Base-by-base conservation (phyloP, 306 rosid species). In the Fragaria ananassa region DNA sequence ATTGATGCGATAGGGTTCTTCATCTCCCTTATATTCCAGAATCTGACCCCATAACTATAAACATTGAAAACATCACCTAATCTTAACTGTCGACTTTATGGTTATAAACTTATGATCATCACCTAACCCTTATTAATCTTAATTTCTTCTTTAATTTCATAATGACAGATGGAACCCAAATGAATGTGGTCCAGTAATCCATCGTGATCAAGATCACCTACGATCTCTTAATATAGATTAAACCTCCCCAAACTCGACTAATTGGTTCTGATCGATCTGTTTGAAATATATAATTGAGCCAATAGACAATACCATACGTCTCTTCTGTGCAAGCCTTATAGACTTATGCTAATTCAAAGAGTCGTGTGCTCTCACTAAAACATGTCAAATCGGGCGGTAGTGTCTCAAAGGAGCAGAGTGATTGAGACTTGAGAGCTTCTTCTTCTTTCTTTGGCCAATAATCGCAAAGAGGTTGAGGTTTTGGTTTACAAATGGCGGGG, bases 41-140 rank as follows among this genome's bases (percentile, higher is more conserved):
- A 46, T 34, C 31, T 50, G 31, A 51, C 75, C 63, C 10, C 53
- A 10, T 60, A 27, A 74, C 49, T 74, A 25, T 42, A 44, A 8
- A 42, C 15, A 14, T 41, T 72, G 39, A 39, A 41, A 72, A 39
- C 41, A 57, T 27, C 77, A 74, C 69, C 77, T 42, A 74, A 74
- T 61, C 68, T 60, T 58, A 72, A 74, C 69, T 58, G 56, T 67
- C 68, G 23, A 73, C 76, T 73, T 56, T 73, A 73, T 34, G 68
- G 12, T 34, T 63, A 63, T 63, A 23, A 63, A 46, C 50, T 46
- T 46, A 46, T 46, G 50, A 46, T 46, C 17, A 46, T 61, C 67
- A 14, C 34, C 11, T 61, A 37, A 13, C n/a, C 14, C 8, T 12
- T 12, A 61, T 15, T 21, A n/a, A 56, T 56, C 29, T 42, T 8